Percentiles rank a stretch among this genome's conserved stretches.
phyloP scores from a whole-genome alignment of 768 basidiomycete genomes.

The Agaricus sinodeliciosus region DNA sequence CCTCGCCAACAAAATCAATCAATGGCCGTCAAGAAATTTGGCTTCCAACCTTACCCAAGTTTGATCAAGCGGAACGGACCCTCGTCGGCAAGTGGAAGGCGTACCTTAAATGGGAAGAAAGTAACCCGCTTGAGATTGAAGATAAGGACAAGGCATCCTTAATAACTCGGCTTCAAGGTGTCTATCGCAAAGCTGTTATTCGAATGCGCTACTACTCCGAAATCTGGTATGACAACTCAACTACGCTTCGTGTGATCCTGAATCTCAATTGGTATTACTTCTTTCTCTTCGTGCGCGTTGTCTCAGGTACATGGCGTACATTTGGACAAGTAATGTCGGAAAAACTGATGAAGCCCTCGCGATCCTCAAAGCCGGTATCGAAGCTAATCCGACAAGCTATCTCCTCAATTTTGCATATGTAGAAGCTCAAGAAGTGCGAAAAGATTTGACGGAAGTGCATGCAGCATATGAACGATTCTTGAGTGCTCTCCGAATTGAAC shows the following conservation, averaged over 20 bases:
- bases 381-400: constrained; percentile 82
- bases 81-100: constrained; percentile 85
- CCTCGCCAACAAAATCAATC: constrained; percentile 11
- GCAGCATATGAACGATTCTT: constrained; percentile 69
- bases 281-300: constrained; percentile 2
- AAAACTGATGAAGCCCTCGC: constrained; percentile 76
- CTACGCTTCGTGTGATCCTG: neutral
- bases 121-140: constrained; percentile 89
- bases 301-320: constrained; percentile 86
- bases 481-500: constrained; percentile 49
- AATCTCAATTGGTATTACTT: constrained; percentile 1
- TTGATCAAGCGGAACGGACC: constrained; percentile 63
- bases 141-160: constrained; percentile 69
- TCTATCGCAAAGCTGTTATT: constrained; percentile 84
- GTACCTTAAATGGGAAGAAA: constrained; percentile 94
- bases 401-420: constrained; percentile 87
- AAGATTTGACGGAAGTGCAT: constrained; percentile 63
- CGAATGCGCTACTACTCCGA: constrained; percentile 94
- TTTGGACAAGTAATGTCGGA: constrained; percentile 69
- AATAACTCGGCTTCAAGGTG: constrained; percentile 66
- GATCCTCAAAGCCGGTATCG: constrained; percentile 78
- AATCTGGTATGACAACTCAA: constrained; percentile 62
- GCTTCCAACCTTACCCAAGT: constrained; percentile 67
- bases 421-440: constrained; percentile 58
- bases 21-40: constrained; percentile 38